Conservation (phyloP, 257 asterid genomes). For the Gynochthodes officinalis region DNA sequence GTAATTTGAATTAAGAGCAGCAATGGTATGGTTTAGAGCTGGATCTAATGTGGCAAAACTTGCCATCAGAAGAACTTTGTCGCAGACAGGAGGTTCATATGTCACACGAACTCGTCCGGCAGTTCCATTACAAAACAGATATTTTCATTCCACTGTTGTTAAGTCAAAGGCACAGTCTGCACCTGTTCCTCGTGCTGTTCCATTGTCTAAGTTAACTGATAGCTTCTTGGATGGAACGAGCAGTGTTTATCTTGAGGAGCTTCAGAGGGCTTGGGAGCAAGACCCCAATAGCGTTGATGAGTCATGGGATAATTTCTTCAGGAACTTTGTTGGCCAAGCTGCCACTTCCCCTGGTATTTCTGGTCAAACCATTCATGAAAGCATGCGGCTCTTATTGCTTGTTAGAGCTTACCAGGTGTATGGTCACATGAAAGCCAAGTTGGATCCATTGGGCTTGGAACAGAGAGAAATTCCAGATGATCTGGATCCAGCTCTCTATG, state of each 20-base stretch:
- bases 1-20: slow-evolving; percentile 16
- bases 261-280: slow-evolving; percentile 97
- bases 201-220: slow-evolving; percentile 86
- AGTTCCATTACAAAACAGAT: slow-evolving; percentile 39
- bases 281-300: slow-evolving; percentile 93
- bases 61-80: slow-evolving; percentile 65
- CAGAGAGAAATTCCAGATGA: slow-evolving; percentile 77
- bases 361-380: slow-evolving; percentile 97
- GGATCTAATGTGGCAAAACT: slow-evolving; percentile 74
- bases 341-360: slow-evolving; percentile 89
- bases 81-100: slow-evolving; percentile 42
- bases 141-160: slow-evolving; percentile 56
- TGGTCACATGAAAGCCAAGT: slow-evolving; percentile 93
- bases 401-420: slow-evolving; percentile 95
- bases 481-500: slow-evolving; percentile 81
- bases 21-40: slow-evolving; percentile 87
- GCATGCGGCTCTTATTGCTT: slow-evolving; percentile 84
- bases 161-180: slow-evolving; percentile 77
- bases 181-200: slow-evolving; percentile 86
- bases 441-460: slow-evolving; percentile 85
- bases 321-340: slow-evolving; percentile 92
- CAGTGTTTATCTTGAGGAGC: slow-evolving; percentile 97
- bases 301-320: slow-evolving; percentile 95
- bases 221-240: slow-evolving; percentile 95
- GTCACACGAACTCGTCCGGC: slow-evolving; percentile 35